phyloP scores from a whole-genome alignment of 805 yeast genomes.

The Teunomyces atbi region DNA sequence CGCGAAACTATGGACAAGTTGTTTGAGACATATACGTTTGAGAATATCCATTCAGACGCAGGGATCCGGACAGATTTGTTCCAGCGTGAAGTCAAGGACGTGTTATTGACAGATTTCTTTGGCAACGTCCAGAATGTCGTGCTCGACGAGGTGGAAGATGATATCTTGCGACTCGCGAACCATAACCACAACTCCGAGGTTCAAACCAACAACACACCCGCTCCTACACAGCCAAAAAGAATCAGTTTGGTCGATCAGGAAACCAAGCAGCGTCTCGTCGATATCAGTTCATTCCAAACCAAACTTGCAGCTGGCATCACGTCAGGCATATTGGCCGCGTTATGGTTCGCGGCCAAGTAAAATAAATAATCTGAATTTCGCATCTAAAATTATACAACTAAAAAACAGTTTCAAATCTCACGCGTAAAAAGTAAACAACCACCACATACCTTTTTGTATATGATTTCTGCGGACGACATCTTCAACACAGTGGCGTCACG shows the following conservation, averaged over 20 bases:
- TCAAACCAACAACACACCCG: not conserved
- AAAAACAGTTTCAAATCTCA: not conserved
- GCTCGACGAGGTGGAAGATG: slow-evolving; percentile 55
- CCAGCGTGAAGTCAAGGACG: slow-evolving; percentile 62
- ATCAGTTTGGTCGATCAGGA: not conserved
- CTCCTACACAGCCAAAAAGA: not conserved
- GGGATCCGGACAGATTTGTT: slow-evolving; percentile 88
- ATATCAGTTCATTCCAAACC: slow-evolving; percentile 1
- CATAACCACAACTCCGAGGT: slow-evolving; percentile 26
- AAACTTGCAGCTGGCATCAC: slow-evolving; percentile 15
- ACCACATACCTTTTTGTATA: not conserved
- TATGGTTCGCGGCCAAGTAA: slow-evolving; percentile 22
- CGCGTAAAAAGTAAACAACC: slow-evolving; percentile 3
- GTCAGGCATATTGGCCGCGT: slow-evolving; percentile 16
- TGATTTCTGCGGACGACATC: slow-evolving; percentile 17
- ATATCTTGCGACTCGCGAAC: slow-evolving; percentile 36
- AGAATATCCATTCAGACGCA: slow-evolving; percentile 83
- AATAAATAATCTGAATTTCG: not conserved
- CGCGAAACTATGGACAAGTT: slow-evolving; percentile 75
- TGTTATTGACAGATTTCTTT: slow-evolving; percentile 86
- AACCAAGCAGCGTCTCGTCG: not conserved
- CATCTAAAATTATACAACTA: not conserved
- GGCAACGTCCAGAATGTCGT: slow-evolving; percentile 86
- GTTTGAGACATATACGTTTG: slow-evolving; percentile 80
- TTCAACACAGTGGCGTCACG: slow-evolving; percentile 17